Base-by-base conservation (phyloP, 2,329 filamentous ascomycete species). In the Saccharata proteae region DNA sequence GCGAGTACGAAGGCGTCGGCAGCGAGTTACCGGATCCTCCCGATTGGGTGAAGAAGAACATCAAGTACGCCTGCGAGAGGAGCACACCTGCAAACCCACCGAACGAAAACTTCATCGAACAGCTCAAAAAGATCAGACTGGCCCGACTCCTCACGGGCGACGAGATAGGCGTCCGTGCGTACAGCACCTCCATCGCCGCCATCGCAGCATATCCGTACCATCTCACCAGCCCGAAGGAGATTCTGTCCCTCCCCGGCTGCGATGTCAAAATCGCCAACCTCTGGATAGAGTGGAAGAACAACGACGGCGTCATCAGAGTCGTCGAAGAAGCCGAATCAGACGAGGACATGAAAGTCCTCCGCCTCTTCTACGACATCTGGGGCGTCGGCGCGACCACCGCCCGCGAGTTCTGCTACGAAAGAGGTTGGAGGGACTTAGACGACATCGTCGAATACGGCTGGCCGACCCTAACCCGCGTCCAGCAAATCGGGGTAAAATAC, bases 401-500 rank as follows among this genome's bases (percentile, higher is more conserved):
- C 0, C 67, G 77, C 11, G 72, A 86, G 1, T 93, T 93, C 45
- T 90, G 86, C 52, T 72, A 69, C 43, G 68, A 72, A 11, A 74
- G 73, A 39, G 64, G 82, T 16, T 94, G 84, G 82, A 68, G 73
- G 37, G 80, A 90, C 37, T 62, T 93, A 1, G 84, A 94, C 45
- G 86, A 96, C 44, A 62, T 96, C 3, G 65, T 93, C 23, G 80
- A 93, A 46, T 69, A 75, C 44, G 85, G 81, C 8, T 96, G 88
- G 88, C 51, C 63, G 13, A 64, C 55, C 0, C 62, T 96, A 1
- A 78, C 68, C 1, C 74, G 85, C 9, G 80, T 83, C 2, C 88
- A 94, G 54, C 85, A 96, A 51, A 93, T 96, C 34, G 88, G 90
- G 0, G 64, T 94, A 26, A 96, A 96, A 51, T 94, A 77, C 56